Evolutionary conservation across 2,329 filamentous ascomycete genomes (phyloP), one percentile per base, ranked within the genome.

Genomic region (Sordariomycetes sp.): DNA sequence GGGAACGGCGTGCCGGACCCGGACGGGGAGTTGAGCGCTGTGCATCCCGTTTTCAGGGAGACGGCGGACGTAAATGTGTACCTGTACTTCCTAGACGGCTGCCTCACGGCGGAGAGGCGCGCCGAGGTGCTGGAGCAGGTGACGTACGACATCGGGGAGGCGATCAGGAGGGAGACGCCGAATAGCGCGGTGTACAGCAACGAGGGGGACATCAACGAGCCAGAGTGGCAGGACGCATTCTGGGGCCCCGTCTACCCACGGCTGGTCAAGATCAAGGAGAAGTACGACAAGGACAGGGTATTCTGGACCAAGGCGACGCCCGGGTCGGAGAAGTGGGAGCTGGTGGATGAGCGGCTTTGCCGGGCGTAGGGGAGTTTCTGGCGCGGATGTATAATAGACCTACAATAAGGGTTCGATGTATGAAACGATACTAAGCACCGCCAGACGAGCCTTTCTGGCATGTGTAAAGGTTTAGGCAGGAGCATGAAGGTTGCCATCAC

Each of bases 251-350:
- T 72, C 56, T 76, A 76, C 55, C 62, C 65, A 0, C 61, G 55
- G 8, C 62, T 76, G 50, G 58, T 69, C 20, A 55, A 59, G 7
- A 66, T 79, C 32, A 76, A 78, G 65, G 62, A 71, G 53, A 73
- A 70, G 61, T 78, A 72, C 64, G 77, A 77, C 65, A 66, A 71
- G 12, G 56, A 68, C 14, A 66, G 67, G 3, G 59, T 79, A 1
- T 79, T 74, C 55, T 74, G 76, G 55, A 73, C 73, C 18, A 66
- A 70, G 3, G 28, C 70, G 0, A 75, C 69, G 1, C 73, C 78
- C 5, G 76, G 76, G 0, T 76, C 72, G 54, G 75, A 79, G 51
- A 65, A 66, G 2, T 79, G 76, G 76, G 64, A 63, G 25, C 58
- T 64, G 14, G 53, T 60, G 18, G 57, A 61, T 24, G 56, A 58